These are phyloP conservation scores for Cyberlindnera nakhonratchasimensis DNA, from an alignment of 805 yeast genomes.

Conservation along the genomic window DNA sequence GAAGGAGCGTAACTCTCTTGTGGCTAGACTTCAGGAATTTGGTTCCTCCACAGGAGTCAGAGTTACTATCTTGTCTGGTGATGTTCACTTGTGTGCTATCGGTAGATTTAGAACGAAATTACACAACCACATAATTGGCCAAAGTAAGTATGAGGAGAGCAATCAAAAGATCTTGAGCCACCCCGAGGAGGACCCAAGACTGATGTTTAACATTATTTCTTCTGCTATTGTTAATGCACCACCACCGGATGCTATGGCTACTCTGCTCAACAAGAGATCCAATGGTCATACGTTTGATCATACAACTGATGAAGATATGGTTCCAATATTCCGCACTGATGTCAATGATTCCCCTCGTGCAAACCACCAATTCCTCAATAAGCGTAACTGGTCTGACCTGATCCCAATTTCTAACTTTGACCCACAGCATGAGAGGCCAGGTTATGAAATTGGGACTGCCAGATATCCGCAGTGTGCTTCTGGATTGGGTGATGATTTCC, in stretches of 20 bases:
- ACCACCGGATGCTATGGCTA: constrained; percentile 86
- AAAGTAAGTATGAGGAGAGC: constrained; percentile 33
- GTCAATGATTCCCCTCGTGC: constrained; percentile 47
- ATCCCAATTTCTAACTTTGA: constrained; percentile 45
- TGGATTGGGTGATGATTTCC: constrained; percentile 11
- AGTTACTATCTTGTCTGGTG: constrained; percentile 85
- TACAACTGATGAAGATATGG: constrained; percentile 72
- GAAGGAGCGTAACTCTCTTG: constrained; percentile 70
- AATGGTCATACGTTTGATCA: constrained; percentile 60
- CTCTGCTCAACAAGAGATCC: constrained; percentile 63
- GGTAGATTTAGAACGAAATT: constrained; percentile 68
- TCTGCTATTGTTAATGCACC: constrained; percentile 93
- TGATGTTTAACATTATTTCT: constrained; percentile 78
- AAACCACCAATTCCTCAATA: constrained; percentile 56
- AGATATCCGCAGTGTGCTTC: constrained; percentile 43
- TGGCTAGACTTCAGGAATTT: constrained; percentile 59
- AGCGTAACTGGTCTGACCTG: constrained; percentile 70
- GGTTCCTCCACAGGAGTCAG: constrained; percentile 65
- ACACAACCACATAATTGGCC: constrained; percentile 40
- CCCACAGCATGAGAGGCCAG: constrained; percentile 10
- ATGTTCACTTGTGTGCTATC: constrained; percentile 84
- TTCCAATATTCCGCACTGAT: constrained; percentile 64
- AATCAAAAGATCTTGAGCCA: constrained; percentile 38
- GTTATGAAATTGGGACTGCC: constrained; percentile 30
- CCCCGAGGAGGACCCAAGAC: constrained; percentile 70